Conservation (phyloP, 345 rosid genomes). For the Gossypium sturtianum region DNA sequence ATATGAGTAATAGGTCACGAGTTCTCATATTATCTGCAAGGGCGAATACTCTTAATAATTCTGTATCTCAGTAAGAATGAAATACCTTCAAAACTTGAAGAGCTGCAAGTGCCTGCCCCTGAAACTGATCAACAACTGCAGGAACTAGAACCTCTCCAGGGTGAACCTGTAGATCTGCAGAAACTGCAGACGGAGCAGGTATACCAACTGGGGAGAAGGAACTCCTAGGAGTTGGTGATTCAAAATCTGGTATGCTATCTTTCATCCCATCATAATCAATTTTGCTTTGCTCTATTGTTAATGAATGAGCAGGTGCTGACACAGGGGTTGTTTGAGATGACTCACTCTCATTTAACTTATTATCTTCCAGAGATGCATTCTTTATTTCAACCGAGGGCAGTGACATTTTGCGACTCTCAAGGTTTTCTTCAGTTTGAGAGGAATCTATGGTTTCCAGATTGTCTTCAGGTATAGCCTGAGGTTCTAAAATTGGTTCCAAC, state of each 20-base stretch:
- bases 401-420: slow-evolving; percentile 25
- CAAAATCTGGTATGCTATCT: slow-evolving; percentile 26
- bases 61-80: not conserved
- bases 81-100: slow-evolving; percentile 83
- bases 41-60: not conserved
- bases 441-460: slow-evolving; percentile 21
- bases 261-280: slow-evolving; percentile 28
- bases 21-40: not conserved
- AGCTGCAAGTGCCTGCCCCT: slow-evolving; percentile 79
- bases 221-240: slow-evolving; percentile 27
- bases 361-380: slow-evolving; percentile 35
- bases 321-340: slow-evolving; percentile 27
- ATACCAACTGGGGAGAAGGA: slow-evolving; percentile 55
- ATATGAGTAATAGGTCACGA: slow-evolving; percentile 9
- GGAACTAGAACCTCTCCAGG: slow-evolving; percentile 87
- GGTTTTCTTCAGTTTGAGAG: slow-evolving; percentile 30
- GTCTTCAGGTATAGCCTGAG: slow-evolving; percentile 28
- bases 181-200: slow-evolving; percentile 80
- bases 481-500: slow-evolving; percentile 28
- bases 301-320: slow-evolving; percentile 30
- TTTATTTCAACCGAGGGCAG: slow-evolving; percentile 25
- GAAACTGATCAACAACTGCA: slow-evolving; percentile 78
- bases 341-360: slow-evolving; percentile 27
- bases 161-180: slow-evolving; percentile 49
- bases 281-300: slow-evolving; percentile 25